These are phyloP conservation scores for Delitschia confertaspora DNA, from an alignment of 495 filamentous ascomycete species.

Conservation along the genomic window DNA sequence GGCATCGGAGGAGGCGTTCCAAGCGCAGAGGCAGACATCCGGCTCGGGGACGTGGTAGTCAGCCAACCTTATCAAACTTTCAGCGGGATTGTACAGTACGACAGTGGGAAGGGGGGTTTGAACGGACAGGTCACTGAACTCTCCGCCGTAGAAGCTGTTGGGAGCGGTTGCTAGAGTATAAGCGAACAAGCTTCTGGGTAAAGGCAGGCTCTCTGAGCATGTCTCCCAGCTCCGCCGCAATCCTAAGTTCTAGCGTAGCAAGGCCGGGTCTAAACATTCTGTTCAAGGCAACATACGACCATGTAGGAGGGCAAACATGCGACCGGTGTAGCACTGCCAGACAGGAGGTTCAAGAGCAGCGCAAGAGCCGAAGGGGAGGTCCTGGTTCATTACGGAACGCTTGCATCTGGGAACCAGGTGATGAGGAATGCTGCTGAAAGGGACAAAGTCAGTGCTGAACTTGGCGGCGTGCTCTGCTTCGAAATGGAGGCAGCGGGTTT, in stretches of 20 bases:
- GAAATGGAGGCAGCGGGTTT: slow-evolving; percentile 18
- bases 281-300: slow-evolving; percentile 14
- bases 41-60: slow-evolving; percentile 40
- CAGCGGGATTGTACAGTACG: slow-evolving; percentile 36
- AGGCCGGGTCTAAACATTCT: slow-evolving; percentile 10
- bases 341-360: slow-evolving; percentile 14
- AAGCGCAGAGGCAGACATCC: slow-evolving; percentile 31
- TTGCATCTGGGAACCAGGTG: slow-evolving; percentile 14
- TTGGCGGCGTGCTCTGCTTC: slow-evolving; percentile 14
- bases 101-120: slow-evolving; percentile 25
- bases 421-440: slow-evolving; percentile 3
- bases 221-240: background rate
- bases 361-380: background rate
- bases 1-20: slow-evolving; percentile 40
- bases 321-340: slow-evolving; percentile 7
- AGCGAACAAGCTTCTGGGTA: slow-evolving; percentile 2
- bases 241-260: slow-evolving; percentile 8
- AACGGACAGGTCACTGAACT: slow-evolving; percentile 20
- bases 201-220: slow-evolving; percentile 12
- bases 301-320: slow-evolving; percentile 8
- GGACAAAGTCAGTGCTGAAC: slow-evolving; percentile 1
- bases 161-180: slow-evolving; percentile 14
- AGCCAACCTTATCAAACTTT: slow-evolving; percentile 22
- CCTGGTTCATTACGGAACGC: slow-evolving; percentile 9
- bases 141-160: slow-evolving; percentile 25